Evolutionary conservation across 176 grass and related monocot genomes (phyloP).

Genomic region (Leersia perrieri): DNA sequence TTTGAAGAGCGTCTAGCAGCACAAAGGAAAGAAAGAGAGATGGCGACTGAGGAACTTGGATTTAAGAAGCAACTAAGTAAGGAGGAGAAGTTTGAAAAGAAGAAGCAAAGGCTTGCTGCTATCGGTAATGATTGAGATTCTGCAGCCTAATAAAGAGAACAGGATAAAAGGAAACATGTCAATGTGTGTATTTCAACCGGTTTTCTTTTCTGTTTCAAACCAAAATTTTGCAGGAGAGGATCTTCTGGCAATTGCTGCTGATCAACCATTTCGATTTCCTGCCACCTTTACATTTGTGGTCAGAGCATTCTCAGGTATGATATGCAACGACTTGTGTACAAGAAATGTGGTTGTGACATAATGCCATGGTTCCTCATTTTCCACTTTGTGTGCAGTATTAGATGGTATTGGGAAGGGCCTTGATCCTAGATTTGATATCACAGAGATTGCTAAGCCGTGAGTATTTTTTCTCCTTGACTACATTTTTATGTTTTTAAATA

Average conservation of each 20-base stretch:
- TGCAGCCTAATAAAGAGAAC: background rate
- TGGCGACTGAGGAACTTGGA: slow-evolving; percentile 61
- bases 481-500: slow-evolving; percentile 17
- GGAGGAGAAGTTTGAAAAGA: slow-evolving; percentile 91
- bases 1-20: slow-evolving; percentile 81
- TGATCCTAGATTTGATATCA: slow-evolving; percentile 98
- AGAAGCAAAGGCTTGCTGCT: slow-evolving; percentile 92
- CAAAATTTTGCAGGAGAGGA: slow-evolving; percentile 80
- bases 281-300: slow-evolving; percentile 99
- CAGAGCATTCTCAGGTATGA: slow-evolving; percentile 94
- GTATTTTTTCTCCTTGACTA: slow-evolving; percentile 41
- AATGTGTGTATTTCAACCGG: slow-evolving; percentile 16
- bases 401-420: slow-evolving; percentile 99
- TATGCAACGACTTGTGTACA: slow-evolving; percentile 3
- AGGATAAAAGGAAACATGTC: slow-evolving; percentile 17
- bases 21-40: slow-evolving; percentile 91
- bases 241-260: slow-evolving; percentile 91
- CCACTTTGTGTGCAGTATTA: slow-evolving; percentile 65
- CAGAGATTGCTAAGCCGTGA: slow-evolving; percentile 99
- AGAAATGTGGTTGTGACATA: slow-evolving; percentile 20
- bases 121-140: slow-evolving; percentile 58
- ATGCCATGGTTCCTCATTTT: slow-evolving; percentile 30
- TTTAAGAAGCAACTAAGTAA: slow-evolving; percentile 83
- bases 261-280: slow-evolving; percentile 98
- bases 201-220: slow-evolving; percentile 30